Base-by-base conservation (phyloP, 2,329 filamentous ascomycete genomes). In the Fusarium continuum region DNA sequence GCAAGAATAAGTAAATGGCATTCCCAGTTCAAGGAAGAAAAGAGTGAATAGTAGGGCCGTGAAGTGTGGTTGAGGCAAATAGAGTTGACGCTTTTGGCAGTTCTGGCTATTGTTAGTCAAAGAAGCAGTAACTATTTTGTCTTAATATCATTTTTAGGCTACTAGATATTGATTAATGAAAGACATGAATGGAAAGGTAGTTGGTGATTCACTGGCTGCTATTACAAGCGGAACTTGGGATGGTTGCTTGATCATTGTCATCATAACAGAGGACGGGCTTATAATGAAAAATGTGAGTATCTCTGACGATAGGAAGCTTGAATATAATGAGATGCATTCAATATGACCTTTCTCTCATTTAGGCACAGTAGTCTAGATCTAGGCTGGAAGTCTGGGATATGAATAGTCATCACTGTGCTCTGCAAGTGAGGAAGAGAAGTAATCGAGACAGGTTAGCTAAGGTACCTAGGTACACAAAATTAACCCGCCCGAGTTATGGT, bases 161-260 rank as follows among this genome's bases (percentile, higher is more conserved):
- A 23, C 34, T 23, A 13, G 14, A 26, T 16, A 6, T 19, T 22
- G 14, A 17, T 28, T 9, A 3, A 8, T 23, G 16, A 9, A 7
- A 8, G 14, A 22, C 14, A 7, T n/a, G n/a, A 31, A 17, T 40
- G 13, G 4, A 28, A 13, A n/a, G 17, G 10, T n/a, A 9, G 11
- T 31, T 19, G 47, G 28, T 58, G 46, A 65, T 29, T 63, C 36
- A 43, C 41, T 43, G 23, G 39, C n/a, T 20, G 17, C 16, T 19
- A 16, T 13, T 10, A 43, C 20, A 32, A 49, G 39, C 28, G 16
- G 3, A 9, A 19, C 13, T 26, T 23, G 19, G 16, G 1, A 16
- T 53, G 17, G 13, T 3, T 49, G 49, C 43, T 39, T 54, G 9
- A 16, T 32, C 23, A 45, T 36, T 43, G 23, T 22, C 5, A 10